Conservation (phyloP, 768 basidiomycete genomes). For the Pleurotus cornucopiae region DNA sequence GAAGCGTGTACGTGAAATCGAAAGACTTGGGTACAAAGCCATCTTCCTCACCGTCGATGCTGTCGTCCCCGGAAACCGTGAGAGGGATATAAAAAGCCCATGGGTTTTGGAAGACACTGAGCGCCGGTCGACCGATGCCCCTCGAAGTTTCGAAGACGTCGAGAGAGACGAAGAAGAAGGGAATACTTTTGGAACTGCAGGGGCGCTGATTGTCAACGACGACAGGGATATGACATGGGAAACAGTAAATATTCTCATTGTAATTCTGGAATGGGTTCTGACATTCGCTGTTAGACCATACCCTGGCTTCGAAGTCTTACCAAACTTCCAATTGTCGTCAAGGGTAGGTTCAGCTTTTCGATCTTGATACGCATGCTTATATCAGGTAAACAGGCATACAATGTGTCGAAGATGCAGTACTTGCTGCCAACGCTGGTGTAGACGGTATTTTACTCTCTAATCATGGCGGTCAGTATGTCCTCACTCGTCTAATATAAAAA, state of each 20-base stretch:
- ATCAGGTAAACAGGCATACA: conserved; percentile 50
- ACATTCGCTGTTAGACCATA: conserved; percentile 26
- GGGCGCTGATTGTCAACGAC: conserved; percentile 59
- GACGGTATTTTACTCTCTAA: conserved; percentile 89
- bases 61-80: conserved; percentile 76
- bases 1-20: conserved; percentile 66
- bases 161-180: conserved; percentile 27
- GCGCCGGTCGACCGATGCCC: conserved; percentile 22
- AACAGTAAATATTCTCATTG: conserved; percentile 32
- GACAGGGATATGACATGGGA: conserved; percentile 80
- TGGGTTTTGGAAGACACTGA: conserved; percentile 58
- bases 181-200: conserved; percentile 55
- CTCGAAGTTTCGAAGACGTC: conserved; percentile 16
- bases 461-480: conserved; percentile 65
- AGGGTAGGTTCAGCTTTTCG: conserved; percentile 39
- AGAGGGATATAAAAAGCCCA: conserved; percentile 61
- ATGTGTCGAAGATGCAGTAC: conserved; percentile 80
- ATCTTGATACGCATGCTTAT: background rate
- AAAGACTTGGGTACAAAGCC: conserved; percentile 74
- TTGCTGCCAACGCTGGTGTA: conserved; percentile 79
- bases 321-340: conserved; percentile 67
- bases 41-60: conserved; percentile 93
- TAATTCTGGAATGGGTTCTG: background rate
- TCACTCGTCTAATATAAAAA: background rate
- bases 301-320: conserved; percentile 74